phyloP scores from a whole-genome alignment of 164 flowering plant genomes.

The Echeveria elegans region DNA sequence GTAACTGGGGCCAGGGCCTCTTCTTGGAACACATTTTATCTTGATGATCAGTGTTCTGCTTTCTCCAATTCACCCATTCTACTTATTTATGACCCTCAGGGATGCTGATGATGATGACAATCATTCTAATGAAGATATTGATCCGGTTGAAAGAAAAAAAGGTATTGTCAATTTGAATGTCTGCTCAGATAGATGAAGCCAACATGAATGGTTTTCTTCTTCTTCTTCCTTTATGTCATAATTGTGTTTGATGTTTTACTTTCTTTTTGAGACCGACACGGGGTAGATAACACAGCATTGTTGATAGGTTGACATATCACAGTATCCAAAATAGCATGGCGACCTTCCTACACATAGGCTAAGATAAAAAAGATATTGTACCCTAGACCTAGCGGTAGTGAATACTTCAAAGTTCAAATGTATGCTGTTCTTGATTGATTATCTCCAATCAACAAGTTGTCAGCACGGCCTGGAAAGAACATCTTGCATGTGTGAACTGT shows the following conservation, averaged over 20 bases:
- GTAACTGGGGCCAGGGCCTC: not conserved
- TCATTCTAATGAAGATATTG: not conserved
- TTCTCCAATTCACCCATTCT: not conserved
- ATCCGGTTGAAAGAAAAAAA: not conserved
- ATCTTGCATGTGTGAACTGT: too few relatives aligned
- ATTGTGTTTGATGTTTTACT: not conserved
- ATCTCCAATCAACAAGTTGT: too few relatives aligned
- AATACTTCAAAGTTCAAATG: too few relatives aligned
- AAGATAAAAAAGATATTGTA: too few relatives aligned
- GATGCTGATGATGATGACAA: not conserved
- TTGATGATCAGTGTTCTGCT: not conserved
- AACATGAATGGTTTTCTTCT: not conserved
- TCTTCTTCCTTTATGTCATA: too few relatives aligned
- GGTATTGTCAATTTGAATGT: not conserved
- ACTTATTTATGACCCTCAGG: not conserved
- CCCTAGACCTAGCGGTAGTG: too few relatives aligned
- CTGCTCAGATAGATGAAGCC: not conserved
- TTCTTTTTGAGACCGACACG: not conserved
- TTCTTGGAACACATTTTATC: not conserved
- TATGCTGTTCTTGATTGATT: too few relatives aligned
- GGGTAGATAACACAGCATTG: conserved; percentile 6
- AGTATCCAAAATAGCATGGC: too few relatives aligned
- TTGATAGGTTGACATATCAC: conserved; percentile 13
- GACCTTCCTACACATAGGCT: too few relatives aligned
- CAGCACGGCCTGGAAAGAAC: too few relatives aligned